Base-by-base conservation (phyloP, 176 grass and related monocot genomes). In the Oropetium thomaeum region DNA sequence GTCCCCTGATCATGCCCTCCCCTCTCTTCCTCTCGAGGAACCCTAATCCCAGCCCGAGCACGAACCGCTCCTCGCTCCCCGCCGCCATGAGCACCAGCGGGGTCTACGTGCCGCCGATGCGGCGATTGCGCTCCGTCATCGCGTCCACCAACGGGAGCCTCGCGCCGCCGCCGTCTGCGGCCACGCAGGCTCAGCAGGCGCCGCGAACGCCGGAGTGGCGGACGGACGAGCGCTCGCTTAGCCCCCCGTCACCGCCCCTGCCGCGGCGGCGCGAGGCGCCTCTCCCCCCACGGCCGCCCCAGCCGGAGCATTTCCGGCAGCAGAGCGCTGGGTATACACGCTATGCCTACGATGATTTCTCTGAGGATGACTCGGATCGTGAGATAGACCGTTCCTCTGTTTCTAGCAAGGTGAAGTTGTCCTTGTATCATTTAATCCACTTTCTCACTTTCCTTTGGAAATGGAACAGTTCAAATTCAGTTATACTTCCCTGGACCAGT, bases 31-130 rank as follows among this genome's bases (percentile, higher is more conserved):
- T 75, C 62, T 89, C 67, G 72, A 66, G 55, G 64, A 85, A 74
- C 86, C 80, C 90, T 89, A 92, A 86, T 69, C 61, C 74, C 5
- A 73, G 16, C 75, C n/a, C 57, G 9, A 26, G 37, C 53, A n/a
- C 23, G 65, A 9, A 67, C 53, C n/a, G 32, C 16, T 9, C 65
- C 78, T 1, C 17, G 19, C 58, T 60, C 39, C 29, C 79, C 54
- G 58, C 87, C 23, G 33, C 78, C 53, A 89, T 81, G 77, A 81
- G 82, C 62, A 76, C 58, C 65, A 61, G 51, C 52, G 89, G 80
- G 5, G 86, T 98, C 34, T 94, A 98, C 82, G 95, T 98, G 67
- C 95, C 95, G 65, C 95, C 95, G 23, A 88, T 88, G 80, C 91
- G 88, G 39, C 84, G 95, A 5, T 88, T 98, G 12, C 90, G 91